Evolutionary conservation across 2,329 filamentous ascomycete species (phyloP).

Genomic region (Paecilomyces sp.): DNA sequence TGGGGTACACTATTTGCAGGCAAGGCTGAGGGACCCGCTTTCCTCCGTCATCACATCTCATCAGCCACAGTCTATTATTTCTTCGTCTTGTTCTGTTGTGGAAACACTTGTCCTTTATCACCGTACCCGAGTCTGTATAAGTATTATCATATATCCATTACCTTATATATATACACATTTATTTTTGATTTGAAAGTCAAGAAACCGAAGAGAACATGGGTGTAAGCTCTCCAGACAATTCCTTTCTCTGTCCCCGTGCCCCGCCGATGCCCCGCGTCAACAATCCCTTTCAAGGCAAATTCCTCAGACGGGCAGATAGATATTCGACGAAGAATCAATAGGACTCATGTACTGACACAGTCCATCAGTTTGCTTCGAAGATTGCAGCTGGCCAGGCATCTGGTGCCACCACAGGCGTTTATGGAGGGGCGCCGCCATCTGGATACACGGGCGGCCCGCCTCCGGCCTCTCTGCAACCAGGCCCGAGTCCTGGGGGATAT

Average conservation of each 20-base stretch:
- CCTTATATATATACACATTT: background rate
- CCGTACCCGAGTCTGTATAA: background rate
- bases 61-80: background rate
- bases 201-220: background rate
- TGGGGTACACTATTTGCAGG: background rate
- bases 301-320: background rate
- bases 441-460: slow-evolving; percentile 30
- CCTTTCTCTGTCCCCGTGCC: background rate
- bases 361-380: slow-evolving; percentile 29
- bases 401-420: slow-evolving; percentile 17
- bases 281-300: background rate
- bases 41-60: background rate
- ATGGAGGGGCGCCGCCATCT: slow-evolving; percentile 26
- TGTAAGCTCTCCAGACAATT: background rate
- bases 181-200: background rate
- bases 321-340: background rate
- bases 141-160: background rate
- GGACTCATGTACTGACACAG: background rate
- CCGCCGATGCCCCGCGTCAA: background rate
- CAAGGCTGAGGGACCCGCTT: background rate
- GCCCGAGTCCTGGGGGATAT: slow-evolving; percentile 36
- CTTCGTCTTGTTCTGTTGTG: background rate
- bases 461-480: slow-evolving; percentile 23
- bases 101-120: background rate
- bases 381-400: slow-evolving; percentile 31